phyloP scores from a whole-genome alignment of 148 eudicot species.

The Camellia granthamiana region DNA sequence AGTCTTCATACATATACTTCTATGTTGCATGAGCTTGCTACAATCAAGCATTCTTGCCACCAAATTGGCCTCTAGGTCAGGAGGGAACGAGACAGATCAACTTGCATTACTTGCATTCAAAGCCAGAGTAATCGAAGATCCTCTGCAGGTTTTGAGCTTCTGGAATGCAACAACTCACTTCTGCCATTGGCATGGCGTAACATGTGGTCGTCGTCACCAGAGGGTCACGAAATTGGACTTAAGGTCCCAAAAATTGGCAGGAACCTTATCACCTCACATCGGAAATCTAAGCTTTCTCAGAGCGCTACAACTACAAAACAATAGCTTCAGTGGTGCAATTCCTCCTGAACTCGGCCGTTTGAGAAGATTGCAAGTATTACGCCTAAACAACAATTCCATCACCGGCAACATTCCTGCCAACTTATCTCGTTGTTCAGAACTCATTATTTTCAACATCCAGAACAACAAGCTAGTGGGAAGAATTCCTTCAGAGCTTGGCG shows the following conservation, averaged over 20 bases:
- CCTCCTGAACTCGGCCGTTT: slow-evolving; percentile 17
- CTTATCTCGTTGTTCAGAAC: slow-evolving; percentile 3
- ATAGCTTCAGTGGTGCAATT: slow-evolving; percentile 16
- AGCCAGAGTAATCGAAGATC: neutral
- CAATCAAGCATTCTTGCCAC: neutral
- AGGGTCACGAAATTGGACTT: slow-evolving; percentile 9
- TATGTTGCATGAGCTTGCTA: slow-evolving; percentile 10
- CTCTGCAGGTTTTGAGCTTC: slow-evolving; percentile 8
- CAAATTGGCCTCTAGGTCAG: neutral
- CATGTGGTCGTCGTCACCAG: slow-evolving; percentile 16
- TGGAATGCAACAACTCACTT: slow-evolving; percentile 18
- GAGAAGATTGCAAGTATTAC: neutral
- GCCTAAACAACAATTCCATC: slow-evolving; percentile 15
- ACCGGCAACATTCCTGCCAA: slow-evolving; percentile 17
- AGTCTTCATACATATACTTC: neutral
- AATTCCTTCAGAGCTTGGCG: slow-evolving; percentile 18
- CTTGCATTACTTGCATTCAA: slow-evolving; percentile 18
- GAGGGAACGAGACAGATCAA: slow-evolving; percentile 21
- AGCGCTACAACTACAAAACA: slow-evolving; percentile 16
- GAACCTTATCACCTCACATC: slow-evolving; percentile 15
- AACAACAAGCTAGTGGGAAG: slow-evolving; percentile 4
- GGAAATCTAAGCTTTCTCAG: slow-evolving; percentile 26
- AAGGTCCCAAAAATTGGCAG: slow-evolving; percentile 12
- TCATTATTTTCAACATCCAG: neutral
- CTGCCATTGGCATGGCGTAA: slow-evolving; percentile 18